Percentiles rank a stretch among this genome's conserved stretches.
Conservation (phyloP, 495 filamentous ascomycete genomes). For the Cercophora sp. region DNA sequence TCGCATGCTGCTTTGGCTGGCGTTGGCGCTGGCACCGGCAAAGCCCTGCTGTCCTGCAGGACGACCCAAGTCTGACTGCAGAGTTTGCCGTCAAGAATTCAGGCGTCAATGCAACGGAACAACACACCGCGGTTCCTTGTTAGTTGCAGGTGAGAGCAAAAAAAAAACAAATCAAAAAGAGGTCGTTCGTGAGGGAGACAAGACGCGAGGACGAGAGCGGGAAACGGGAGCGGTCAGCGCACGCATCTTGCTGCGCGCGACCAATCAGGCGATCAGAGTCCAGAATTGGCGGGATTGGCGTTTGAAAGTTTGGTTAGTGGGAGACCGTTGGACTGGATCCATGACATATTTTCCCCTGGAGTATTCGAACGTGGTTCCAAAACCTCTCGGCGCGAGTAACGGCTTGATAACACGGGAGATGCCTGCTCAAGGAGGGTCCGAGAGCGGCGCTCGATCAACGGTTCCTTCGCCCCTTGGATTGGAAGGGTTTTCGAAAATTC, state of each 20-base stretch:
- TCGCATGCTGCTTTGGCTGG: background rate
- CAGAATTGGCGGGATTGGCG: background rate
- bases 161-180: background rate
- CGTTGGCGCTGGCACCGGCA: background rate
- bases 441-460: too few relatives aligned
- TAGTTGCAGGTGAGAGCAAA: slow-evolving; percentile 1
- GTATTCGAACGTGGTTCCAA: background rate
- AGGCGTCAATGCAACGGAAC: slow-evolving; percentile 30
- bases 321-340: slow-evolving; percentile 6
- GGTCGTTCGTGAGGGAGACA: background rate
- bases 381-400: too few relatives aligned
- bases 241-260: slow-evolving; percentile 10
- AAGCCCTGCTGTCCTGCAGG: slow-evolving; percentile 19
- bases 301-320: background rate
- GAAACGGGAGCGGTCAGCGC: slow-evolving; percentile 7
- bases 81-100: slow-evolving; percentile 10
- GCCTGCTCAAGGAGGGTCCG: too few relatives aligned
- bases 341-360: too few relatives aligned
- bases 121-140: slow-evolving; percentile 9
- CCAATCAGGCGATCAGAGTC: slow-evolving; percentile 8
- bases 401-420: too few relatives aligned
- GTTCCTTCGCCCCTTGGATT: too few relatives aligned
- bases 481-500: too few relatives aligned
- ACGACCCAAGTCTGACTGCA: slow-evolving; percentile 22
- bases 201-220: background rate